Percentiles rank a stretch among this genome's conserved stretches.
phyloP scores from a whole-genome alignment of 2,329 filamentous ascomycete genomes.

The Davidsoniella virescens region DNA sequence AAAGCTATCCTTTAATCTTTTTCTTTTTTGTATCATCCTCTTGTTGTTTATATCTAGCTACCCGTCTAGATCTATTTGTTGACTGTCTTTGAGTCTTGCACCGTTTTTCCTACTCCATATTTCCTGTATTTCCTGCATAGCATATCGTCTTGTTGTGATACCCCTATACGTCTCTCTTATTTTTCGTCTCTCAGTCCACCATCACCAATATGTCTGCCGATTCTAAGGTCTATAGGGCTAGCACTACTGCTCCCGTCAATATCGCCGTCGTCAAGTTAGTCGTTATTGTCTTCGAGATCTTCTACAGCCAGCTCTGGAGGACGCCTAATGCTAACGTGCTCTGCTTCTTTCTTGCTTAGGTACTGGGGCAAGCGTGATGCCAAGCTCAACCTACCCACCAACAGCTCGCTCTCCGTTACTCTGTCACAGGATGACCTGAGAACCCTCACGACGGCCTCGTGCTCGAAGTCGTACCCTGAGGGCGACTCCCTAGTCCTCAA shows the following conservation, averaged over 20 bases:
- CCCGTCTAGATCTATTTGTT: background rate
- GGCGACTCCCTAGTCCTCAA: slow-evolving; percentile 70
- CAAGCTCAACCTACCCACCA: slow-evolving; percentile 89
- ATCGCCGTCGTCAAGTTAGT: slow-evolving; percentile 89
- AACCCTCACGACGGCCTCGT: slow-evolving; percentile 89
- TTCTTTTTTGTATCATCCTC: background rate
- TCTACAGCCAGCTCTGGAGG: background rate
- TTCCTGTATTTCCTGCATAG: background rate
- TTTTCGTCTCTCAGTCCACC: background rate
- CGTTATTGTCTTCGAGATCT: background rate
- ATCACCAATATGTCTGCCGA: slow-evolving; percentile 26
- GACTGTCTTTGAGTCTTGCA: background rate
- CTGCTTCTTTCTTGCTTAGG: slow-evolving; percentile 17
- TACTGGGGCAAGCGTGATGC: slow-evolving; percentile 96
- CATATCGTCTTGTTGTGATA: background rate
- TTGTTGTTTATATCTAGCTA: background rate
- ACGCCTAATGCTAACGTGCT: background rate
- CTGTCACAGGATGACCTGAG: slow-evolving; percentile 86
- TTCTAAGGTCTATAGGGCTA: slow-evolving; percentile 64
- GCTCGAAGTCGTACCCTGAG: slow-evolving; percentile 52
- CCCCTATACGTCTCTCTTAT: background rate
- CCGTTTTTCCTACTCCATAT: background rate
- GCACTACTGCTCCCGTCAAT: slow-evolving; percentile 93
- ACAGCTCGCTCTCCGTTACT: slow-evolving; percentile 92
- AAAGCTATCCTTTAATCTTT: background rate